phyloP scores from a whole-genome alignment of 2,329 filamentous ascomycete genomes.

The Dryadomyces sulphureus region DNA sequence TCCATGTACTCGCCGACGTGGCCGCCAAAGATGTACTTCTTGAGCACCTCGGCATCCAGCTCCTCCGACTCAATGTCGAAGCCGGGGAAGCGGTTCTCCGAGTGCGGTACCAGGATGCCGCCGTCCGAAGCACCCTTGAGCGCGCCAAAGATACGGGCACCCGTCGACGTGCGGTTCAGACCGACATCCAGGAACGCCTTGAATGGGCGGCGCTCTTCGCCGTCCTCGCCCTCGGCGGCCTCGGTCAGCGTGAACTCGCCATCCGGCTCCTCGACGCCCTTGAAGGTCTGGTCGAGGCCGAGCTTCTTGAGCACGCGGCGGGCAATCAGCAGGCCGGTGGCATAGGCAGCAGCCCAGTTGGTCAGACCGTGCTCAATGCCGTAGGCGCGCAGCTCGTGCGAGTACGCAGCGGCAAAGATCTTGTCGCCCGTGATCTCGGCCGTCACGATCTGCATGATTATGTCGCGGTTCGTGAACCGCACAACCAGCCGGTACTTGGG shows the following conservation, averaged over 20 bases:
- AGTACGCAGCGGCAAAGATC: slow-evolving; percentile 83
- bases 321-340: slow-evolving; percentile 90
- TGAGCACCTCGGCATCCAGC: slow-evolving; percentile 90
- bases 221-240: slow-evolving; percentile 79
- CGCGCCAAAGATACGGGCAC: slow-evolving; percentile 96
- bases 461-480: slow-evolving; percentile 99
- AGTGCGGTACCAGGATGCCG: slow-evolving; percentile 94
- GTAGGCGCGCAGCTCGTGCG: slow-evolving; percentile 95
- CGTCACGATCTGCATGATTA: slow-evolving; percentile 92
- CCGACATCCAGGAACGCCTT: slow-evolving; percentile 98
- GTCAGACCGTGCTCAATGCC: slow-evolving; percentile 96
- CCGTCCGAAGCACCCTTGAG: slow-evolving; percentile 99
- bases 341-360: slow-evolving; percentile 98
- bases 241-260: slow-evolving; percentile 95
- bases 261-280: slow-evolving; percentile 90
- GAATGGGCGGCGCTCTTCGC: slow-evolving; percentile 84
- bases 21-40: slow-evolving; percentile 98
- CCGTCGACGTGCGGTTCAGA: slow-evolving; percentile 91
- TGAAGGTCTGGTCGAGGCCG: slow-evolving; percentile 81
- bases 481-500: slow-evolving; percentile 99
- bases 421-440: slow-evolving; percentile 97
- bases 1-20: slow-evolving; percentile 99
- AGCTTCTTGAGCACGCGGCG: slow-evolving; percentile 97
- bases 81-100: slow-evolving; percentile 98
- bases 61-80: slow-evolving; percentile 97